Conservation (phyloP, 2,329 filamentous ascomycete genomes). For the Fusarium sublunatum region DNA sequence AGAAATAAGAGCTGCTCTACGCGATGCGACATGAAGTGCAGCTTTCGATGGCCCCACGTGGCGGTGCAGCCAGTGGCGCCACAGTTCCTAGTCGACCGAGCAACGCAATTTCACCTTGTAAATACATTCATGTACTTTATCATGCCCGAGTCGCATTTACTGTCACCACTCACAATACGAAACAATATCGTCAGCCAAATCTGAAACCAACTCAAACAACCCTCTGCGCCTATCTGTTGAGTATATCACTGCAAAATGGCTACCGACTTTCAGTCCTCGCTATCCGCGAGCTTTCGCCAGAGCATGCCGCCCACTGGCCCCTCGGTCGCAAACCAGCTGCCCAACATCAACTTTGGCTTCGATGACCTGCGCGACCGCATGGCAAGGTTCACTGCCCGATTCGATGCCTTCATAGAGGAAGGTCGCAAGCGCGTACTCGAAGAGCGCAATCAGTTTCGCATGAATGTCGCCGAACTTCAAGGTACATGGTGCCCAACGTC, state of each 20-base stretch:
- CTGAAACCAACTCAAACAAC: background rate
- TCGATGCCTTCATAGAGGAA: slow-evolving; percentile 94
- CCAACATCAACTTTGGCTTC: slow-evolving; percentile 94
- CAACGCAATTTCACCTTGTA: slow-evolving; percentile 44
- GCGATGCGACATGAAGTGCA: slow-evolving; percentile 36
- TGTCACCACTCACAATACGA: slow-evolving; percentile 1
- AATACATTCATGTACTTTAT: slow-evolving; percentile 30
- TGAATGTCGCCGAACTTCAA: slow-evolving; percentile 89
- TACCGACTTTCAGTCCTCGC: slow-evolving; percentile 74
- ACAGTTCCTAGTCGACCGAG: slow-evolving; percentile 47
- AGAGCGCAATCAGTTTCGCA: slow-evolving; percentile 92
- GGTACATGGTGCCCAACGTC: slow-evolving; percentile 66
- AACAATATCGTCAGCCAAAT: background rate
- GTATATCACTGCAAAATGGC: slow-evolving; percentile 56
- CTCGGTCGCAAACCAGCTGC: slow-evolving; percentile 81
- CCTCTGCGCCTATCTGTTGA: background rate
- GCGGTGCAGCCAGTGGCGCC: slow-evolving; percentile 43
- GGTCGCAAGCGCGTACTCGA: slow-evolving; percentile 90
- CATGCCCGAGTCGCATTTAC: slow-evolving; percentile 12
- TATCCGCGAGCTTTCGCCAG: slow-evolving; percentile 72
- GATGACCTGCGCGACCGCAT: slow-evolving; percentile 95
- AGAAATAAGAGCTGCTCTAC: slow-evolving; percentile 12
- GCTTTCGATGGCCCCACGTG: slow-evolving; percentile 44
- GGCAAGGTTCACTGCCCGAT: slow-evolving; percentile 88
- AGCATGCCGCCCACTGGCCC: slow-evolving; percentile 68